Conservation (phyloP, 768 basidiomycete genomes). For the Gautieria morchelliformis region DNA sequence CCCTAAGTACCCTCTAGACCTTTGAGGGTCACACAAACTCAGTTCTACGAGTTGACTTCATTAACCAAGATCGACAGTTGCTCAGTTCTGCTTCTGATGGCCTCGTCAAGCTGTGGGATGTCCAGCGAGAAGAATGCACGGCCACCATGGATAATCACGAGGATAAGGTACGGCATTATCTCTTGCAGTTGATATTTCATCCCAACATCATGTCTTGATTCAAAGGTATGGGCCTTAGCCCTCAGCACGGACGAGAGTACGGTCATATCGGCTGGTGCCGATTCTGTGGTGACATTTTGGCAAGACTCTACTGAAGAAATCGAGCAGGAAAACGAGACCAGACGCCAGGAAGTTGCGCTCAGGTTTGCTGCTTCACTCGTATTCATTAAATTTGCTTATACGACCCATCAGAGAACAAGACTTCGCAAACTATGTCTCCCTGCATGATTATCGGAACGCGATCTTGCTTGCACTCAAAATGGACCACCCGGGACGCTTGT, state of each 20-base stretch:
- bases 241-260: slow-evolving; percentile 72
- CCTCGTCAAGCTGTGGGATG: slow-evolving; percentile 91
- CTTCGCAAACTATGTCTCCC: slow-evolving; percentile 77
- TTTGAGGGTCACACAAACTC: slow-evolving; percentile 99
- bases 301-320: slow-evolving; percentile 86
- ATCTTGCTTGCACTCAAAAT: slow-evolving; percentile 88
- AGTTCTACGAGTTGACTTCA: slow-evolving; percentile 85
- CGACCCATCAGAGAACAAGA: slow-evolving; percentile 79
- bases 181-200: neutral
- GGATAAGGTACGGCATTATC: slow-evolving; percentile 61
- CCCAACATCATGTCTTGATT: neutral
- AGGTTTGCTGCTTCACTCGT: slow-evolving; percentile 45
- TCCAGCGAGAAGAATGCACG: slow-evolving; percentile 78
- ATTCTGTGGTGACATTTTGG: slow-evolving; percentile 96
- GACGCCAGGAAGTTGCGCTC: slow-evolving; percentile 63
- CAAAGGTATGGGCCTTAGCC: slow-evolving; percentile 92
- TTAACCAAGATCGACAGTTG: slow-evolving; percentile 75
- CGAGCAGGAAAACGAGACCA: slow-evolving; percentile 61
- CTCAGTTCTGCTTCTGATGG: slow-evolving; percentile 91
- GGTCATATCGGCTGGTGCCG: slow-evolving; percentile 90
- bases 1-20: slow-evolving; percentile 41
- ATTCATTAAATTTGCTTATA: neutral
- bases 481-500: slow-evolving; percentile 84
- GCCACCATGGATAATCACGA: slow-evolving; percentile 94
- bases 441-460: slow-evolving; percentile 85